Base-by-base conservation (phyloP, 768 basidiomycete species). In the Basidioascus undulatus region DNA sequence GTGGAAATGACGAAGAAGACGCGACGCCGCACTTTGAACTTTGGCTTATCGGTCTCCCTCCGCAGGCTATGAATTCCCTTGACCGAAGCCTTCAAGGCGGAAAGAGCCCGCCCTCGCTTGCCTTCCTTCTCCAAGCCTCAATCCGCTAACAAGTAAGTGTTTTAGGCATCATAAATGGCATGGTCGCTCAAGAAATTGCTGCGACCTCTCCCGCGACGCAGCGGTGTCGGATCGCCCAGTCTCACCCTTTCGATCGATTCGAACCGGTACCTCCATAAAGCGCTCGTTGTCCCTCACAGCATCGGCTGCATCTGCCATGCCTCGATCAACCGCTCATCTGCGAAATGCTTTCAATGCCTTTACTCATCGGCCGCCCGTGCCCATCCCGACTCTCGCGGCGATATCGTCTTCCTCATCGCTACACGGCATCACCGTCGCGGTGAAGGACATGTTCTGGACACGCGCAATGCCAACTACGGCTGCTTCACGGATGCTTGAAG, bases 401-500 rank as follows among this genome's bases (percentile, higher is more conserved):
- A n/a, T n/a, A n/a, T n/a, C n/a, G n/a, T n/a, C n/a, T n/a, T n/a
- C n/a, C n/a, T n/a, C n/a, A n/a, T n/a, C 16, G 8, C 39, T 48
- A 1, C 16, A 27, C 2, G 47, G 34, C 8, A 21, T 10, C 11
- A 10, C 27, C 3, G 36, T 48, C 39, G 47, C 27, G 5, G 39
- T 48, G 16, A 48, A 48, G 39, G 47, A 48, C 28, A 31, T 48
- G 25, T 43, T 48, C 33, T 42, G 41, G 16, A 48, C 47, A n/a
- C 21, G 20, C 13, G 41, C 20, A 5, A 20, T 37, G 9, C 19
- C 30, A 15, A 48, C 47, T 0, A 45, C 41, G 1, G 44, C 44
- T n/a, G 44, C 41, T 0, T 35, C 32, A 1, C 11, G 39, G 8
- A 48, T 45, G 44, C 42, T 48, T 13, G 6, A 23, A 18, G 39